phyloP scores from a whole-genome alignment of 257 asterid genomes.

The Scutellaria baicalensis region DNA sequence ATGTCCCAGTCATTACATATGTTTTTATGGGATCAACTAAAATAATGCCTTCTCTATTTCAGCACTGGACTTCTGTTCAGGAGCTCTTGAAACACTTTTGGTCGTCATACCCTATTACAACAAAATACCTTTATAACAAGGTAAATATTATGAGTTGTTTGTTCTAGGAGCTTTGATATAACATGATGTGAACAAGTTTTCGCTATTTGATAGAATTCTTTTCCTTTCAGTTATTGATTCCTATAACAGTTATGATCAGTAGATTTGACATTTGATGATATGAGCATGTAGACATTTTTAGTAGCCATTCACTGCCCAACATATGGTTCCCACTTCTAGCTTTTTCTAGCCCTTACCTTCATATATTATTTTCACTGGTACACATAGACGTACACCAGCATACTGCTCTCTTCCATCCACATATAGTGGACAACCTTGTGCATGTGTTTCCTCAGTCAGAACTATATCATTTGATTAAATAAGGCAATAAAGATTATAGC shows the following conservation, averaged over 20 bases:
- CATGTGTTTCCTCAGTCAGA: neutral
- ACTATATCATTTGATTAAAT: neutral
- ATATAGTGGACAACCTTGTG: neutral
- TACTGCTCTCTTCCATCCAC: neutral
- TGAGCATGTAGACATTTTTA: neutral
- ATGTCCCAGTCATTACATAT: neutral
- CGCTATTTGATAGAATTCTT: neutral
- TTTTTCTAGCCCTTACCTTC: neutral
- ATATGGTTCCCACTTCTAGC: neutral
- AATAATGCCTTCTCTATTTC: slow-evolving; percentile 12
- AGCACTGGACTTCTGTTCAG: slow-evolving; percentile 93
- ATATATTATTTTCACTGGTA: too few species aligned
- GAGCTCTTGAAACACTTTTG: slow-evolving; percentile 90
- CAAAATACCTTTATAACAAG: slow-evolving; percentile 64
- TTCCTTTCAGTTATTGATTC: neutral
- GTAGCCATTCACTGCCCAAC: neutral
- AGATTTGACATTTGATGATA: neutral
- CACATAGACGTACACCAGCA: neutral
- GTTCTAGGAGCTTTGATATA: neutral
- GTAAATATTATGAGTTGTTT: slow-evolving; percentile 25
- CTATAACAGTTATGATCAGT: too few species aligned
- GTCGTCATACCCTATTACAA: slow-evolving; percentile 96
- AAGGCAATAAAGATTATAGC: neutral
- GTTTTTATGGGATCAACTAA: slow-evolving; percentile 5
- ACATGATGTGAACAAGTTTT: neutral